Percentiles rank a stretch among this genome's conserved stretches.
Conservation (phyloP, 2,329 filamentous ascomycete species). For the Microdochium bolleyi region DNA sequence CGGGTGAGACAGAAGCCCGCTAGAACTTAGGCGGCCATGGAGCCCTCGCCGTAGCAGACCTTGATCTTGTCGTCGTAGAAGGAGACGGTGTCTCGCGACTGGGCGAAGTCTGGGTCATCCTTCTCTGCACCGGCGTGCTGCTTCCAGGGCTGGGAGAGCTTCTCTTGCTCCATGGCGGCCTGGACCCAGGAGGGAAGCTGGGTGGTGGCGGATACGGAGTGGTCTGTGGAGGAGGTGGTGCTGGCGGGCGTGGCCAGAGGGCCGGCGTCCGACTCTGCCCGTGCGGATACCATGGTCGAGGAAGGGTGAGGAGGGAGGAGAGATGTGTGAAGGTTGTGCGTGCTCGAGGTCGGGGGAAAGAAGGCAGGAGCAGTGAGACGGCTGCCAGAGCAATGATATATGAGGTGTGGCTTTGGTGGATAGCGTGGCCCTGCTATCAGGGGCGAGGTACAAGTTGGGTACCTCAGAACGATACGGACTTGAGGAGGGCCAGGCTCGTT, state of each 20-base stretch:
- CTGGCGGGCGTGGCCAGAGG: background rate
- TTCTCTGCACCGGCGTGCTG: slow-evolving; percentile 1
- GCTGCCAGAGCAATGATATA: background rate
- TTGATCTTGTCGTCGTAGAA: slow-evolving; percentile 1
- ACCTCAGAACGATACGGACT: no score
- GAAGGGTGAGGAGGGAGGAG: background rate
- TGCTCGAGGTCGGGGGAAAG: background rate
- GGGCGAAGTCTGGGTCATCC: slow-evolving; percentile 1
- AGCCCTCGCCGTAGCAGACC: slow-evolving; percentile 1
- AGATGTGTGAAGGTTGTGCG: background rate
- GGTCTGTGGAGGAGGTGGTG: background rate
- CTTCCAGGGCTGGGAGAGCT: slow-evolving; percentile 1
- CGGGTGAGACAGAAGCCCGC: no score
- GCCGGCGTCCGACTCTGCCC: background rate
- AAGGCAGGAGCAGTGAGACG: background rate
- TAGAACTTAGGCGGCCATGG: background rate
- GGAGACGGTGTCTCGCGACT: slow-evolving; percentile 1
- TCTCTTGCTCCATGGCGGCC: slow-evolving; percentile 1
- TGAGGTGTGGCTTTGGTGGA: no score
- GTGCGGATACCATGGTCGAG: background rate
- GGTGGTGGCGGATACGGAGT: background rate
- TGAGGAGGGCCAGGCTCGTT: no score
- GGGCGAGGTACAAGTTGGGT: no score
- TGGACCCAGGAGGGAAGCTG: background rate
- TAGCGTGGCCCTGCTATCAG: no score